Evolutionary conservation across 345 rosid species (phyloP).

Genomic region (Bruguiera sexangula): DNA sequence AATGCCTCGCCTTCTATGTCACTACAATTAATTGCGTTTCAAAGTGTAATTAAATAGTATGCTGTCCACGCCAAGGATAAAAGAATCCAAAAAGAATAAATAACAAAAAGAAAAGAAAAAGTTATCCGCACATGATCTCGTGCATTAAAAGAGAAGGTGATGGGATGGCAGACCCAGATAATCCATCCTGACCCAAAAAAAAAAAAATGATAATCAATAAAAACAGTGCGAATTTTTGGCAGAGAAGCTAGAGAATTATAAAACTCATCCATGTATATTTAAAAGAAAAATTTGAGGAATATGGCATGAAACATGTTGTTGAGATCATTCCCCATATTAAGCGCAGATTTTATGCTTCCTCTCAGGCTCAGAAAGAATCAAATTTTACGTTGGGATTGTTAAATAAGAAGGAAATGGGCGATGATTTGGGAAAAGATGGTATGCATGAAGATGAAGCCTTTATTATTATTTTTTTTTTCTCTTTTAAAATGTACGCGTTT

Average conservation of each 20-base stretch:
- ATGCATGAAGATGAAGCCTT: conserved; percentile 24
- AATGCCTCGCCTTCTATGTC: no score
- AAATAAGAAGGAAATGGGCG: conserved; percentile 17
- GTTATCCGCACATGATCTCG: not conserved
- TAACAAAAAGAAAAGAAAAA: no score
- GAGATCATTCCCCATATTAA: not conserved
- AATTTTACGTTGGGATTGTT: conserved; percentile 13
- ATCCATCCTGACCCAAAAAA: no score
- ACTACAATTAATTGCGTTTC: no score
- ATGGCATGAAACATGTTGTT: not conserved
- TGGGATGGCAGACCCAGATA: no score
- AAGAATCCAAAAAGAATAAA: no score
- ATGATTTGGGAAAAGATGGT: conserved; percentile 26
- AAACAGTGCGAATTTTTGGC: not conserved
- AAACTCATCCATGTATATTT: no score
- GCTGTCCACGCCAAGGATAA: no score
- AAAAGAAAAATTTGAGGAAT: no score
- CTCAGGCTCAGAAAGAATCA: not conserved
- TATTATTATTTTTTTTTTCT: conserved; percentile 9
- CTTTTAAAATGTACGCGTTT: conserved; percentile 1
- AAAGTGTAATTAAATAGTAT: no score
- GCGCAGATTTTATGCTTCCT: conserved; percentile 8
- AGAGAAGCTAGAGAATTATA: no score
- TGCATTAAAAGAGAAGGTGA: not conserved
- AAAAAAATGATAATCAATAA: not conserved